Conservation (phyloP, 306 rosid species). For the Coriaria nepalensis region DNA sequence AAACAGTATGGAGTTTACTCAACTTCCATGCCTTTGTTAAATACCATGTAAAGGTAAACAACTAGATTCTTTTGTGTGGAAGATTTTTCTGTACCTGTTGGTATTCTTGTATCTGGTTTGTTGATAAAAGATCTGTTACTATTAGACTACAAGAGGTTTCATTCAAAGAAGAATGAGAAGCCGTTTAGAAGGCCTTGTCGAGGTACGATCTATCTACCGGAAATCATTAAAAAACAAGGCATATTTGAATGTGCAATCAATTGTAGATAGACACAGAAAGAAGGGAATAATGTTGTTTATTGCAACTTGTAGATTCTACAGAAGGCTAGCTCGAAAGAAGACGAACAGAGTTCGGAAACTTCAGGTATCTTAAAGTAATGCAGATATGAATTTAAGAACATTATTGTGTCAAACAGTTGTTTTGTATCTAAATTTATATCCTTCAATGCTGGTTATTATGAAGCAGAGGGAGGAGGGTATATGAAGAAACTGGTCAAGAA, state of each 20-base stretch:
- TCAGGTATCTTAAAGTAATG: constrained; percentile 47
- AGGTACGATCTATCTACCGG: constrained; percentile 26
- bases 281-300: constrained; percentile 3
- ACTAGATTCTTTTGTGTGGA: neutral
- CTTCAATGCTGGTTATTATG: too few species aligned
- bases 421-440: constrained; percentile 7
- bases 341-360: constrained; percentile 16
- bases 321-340: constrained; percentile 29
- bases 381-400: too few species aligned
- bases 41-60: constrained; percentile 61
- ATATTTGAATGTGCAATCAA: neutral
- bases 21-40: constrained; percentile 60
- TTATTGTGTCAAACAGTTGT: neutral
- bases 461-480: constrained; percentile 24
- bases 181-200: constrained; percentile 47
- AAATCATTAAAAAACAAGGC: constrained; percentile 7
- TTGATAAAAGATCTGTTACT: constrained; percentile 7
- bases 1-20: constrained; percentile 72
- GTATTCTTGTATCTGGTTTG: neutral
- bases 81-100: constrained; percentile 4
- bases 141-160: constrained; percentile 66
- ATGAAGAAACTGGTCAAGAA: constrained; percentile 34
- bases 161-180: constrained; percentile 82
- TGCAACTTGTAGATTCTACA: constrained; percentile 42
- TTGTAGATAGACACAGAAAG: neutral